Percentiles rank a stretch among this genome's conserved stretches.
phyloP scores from a whole-genome alignment of 2,329 filamentous ascomycete species.

The Thermoascus crustaceus region DNA sequence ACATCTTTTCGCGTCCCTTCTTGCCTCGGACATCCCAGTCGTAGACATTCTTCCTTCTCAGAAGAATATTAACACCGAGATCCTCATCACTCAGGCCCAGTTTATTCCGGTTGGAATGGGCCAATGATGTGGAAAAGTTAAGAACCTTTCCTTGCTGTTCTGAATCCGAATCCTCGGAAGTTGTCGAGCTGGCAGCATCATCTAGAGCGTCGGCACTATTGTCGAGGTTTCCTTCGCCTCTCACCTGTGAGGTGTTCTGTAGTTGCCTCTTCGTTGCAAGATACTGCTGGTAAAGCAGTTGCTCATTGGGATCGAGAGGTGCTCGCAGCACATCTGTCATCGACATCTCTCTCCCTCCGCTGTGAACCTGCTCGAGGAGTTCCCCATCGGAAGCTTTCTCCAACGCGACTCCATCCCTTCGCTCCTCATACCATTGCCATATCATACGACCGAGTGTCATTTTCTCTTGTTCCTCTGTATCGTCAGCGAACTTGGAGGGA shows the following conservation, averaged over 20 bases:
- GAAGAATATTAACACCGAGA: conserved; percentile 79
- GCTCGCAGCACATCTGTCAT: conserved; percentile 55
- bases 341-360: conserved; percentile 54
- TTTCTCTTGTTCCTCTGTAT: conserved; percentile 25
- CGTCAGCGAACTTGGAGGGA: conserved; percentile 17
- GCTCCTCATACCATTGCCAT: conserved; percentile 71
- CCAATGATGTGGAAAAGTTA: conserved; percentile 78
- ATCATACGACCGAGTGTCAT: conserved; percentile 63
- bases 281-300: conserved; percentile 82
- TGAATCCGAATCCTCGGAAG: conserved; percentile 80
- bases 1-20: conserved; percentile 85
- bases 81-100: conserved; percentile 81
- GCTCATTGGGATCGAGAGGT: conserved; percentile 65
- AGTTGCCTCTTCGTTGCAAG: conserved; percentile 80
- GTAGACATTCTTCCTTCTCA: conserved; percentile 82
- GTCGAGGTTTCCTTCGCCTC: conserved; percentile 60
- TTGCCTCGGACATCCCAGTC: conserved; percentile 90
- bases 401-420: conserved; percentile 53
- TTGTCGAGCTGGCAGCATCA: conserved; percentile 75
- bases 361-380: conserved; percentile 58
- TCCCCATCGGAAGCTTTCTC: conserved; percentile 50
- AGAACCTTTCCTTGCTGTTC: conserved; percentile 88
- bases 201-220: conserved; percentile 65
- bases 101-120: conserved; percentile 77
- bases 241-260: conserved; percentile 67